A percentile compares a stretch with the other conserved stretches of the same genome.
Evolutionary conservation across 768 basidiomycete species (phyloP).

Genomic region (Peribolospora kevripleyi): DNA sequence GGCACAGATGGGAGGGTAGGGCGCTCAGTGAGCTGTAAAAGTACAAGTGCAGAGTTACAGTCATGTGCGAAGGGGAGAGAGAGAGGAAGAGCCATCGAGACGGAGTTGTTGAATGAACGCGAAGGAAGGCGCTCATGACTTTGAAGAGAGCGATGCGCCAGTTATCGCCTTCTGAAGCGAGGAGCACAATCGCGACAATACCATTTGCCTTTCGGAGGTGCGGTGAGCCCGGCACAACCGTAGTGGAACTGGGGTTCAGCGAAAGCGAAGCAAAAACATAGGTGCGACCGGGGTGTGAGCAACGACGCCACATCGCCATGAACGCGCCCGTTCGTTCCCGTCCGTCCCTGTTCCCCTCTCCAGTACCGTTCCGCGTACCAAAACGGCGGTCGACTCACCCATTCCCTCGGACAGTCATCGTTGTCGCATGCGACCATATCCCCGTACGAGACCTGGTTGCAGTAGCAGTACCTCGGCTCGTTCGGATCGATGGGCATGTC

Average conservation of each 20-base stretch:
- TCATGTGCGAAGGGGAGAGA: too few relatives aligned
- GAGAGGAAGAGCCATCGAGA: too few relatives aligned
- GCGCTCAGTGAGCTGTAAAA: too few relatives aligned
- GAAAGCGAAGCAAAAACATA: not conserved
- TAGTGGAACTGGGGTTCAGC: conserved; percentile 11
- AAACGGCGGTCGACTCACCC: conserved; percentile 9
- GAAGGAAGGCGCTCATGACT: too few relatives aligned
- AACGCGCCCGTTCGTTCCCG: not conserved
- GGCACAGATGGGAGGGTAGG: too few relatives aligned
- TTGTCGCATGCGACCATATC: conserved; percentile 18
- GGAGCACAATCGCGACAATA: conserved; percentile 14
- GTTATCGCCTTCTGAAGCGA: too few relatives aligned
- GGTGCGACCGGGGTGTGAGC: too few relatives aligned
- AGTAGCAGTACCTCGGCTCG: conserved; percentile 17
- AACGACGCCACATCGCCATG: too few relatives aligned
- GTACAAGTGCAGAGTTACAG: too few relatives aligned
- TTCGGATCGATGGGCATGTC: conserved; percentile 10
- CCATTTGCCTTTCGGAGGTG: conserved; percentile 15
- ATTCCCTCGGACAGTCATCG: conserved; percentile 13
- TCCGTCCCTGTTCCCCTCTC: conserved; percentile 7
- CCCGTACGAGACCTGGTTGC: conserved; percentile 15
- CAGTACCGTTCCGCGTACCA: not conserved
- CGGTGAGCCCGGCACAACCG: conserved; percentile 10
- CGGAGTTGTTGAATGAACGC: too few relatives aligned
- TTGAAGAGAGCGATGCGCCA: too few relatives aligned